Evolutionary conservation across 208 protist species (phyloP), one percentile per base, ranked within the genome.

Genomic region (Strigomonas galati): DNA sequence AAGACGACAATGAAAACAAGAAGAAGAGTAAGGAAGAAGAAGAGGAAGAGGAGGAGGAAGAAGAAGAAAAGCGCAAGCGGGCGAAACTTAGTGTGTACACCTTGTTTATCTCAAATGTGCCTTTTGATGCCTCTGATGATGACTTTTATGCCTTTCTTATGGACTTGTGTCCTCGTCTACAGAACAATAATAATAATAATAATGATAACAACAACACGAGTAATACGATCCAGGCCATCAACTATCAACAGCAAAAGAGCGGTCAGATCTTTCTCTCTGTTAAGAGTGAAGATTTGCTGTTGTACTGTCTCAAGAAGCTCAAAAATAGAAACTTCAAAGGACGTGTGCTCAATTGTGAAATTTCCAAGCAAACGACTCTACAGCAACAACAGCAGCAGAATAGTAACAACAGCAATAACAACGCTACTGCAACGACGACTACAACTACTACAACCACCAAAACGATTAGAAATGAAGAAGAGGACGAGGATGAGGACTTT

Each of bases 241-340:
- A 40, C 35, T 40, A 40, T 10, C 35, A 40, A 10, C 35, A 40
- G 10, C 35, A 10, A 10, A 40, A 98, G 37, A 98, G 95, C 75
- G 98, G 95, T 32, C 99, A 99, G 60, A 93, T 97, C 27, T 98
- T 99, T 66, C 97, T 98, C 67, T 79, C 68, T 1, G 73, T 93
- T 9, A 69, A 70, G 7, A 82, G 82, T 21, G 61, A 78, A 52
- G 81, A 64, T 44, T 85, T 74, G 0, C 69, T 93, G 27, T 54
- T 58, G 26, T 95, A 92, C 67, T 78, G 79, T 46, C 61, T 84
- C 48, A 55, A 78, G 2, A 82, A 79, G 53, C 63, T 90, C 51
- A 4, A 62, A 7, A 37, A 62, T 31, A 7, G 54, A 7, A 59
- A 59, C 30, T 31, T 21, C 54, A 59, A 59, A 31, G 30, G 48